Base-by-base conservation (phyloP, 805 yeast species). In the Martiniozyma abietophila region DNA sequence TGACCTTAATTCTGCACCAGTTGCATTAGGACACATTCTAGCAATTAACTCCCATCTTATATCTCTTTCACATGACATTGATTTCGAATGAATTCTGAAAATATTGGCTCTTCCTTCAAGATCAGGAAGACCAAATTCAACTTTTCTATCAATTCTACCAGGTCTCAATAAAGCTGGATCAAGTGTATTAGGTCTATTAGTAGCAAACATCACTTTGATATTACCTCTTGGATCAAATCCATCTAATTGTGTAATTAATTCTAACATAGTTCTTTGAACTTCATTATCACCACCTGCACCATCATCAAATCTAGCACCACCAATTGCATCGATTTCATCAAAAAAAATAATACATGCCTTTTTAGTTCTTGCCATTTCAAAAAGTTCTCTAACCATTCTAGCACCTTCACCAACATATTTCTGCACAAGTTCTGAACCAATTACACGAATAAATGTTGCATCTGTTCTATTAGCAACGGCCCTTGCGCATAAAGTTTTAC, bases 391-490 rank as follows among this genome's bases (percentile, higher is more conserved):
- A 36, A 92, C 97, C 98, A 92, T 92, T 56, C 98, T 76, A 4
- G 98, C 98, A 65, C 99, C 99, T 65, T 92, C 99, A 56, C 99
- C 99, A 33, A 92, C 97, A 58, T 92, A 92, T 59, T 92, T 92
- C 60, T 92, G 99, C 20, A 92, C 98, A 56, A 92, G 71, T 61
- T 92, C 98, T 1, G 97, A 89, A 8, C 98, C 99, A 64, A 92
- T 92, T 35, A 92, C 98, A 53, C 98, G 79, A 44, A 92, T 92
- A 50, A 92, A 92, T 0, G 99, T 92, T 18, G 99, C 98, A 61
- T 92, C 98, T 2, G 99, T 92, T 67, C 98, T 80, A 60, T 92
- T 92, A 30, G 99, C 99, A 16, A 92, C 98, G 1, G 99, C 99
- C 52, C 99, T 74, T 0, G 99, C 99, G 67, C 97, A 92, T 36